A percentile compares a stretch with the other conserved stretches of the same genome.
phyloP scores from a whole-genome alignment of 1,284 basidiomycete species.

The Boletus semigastroideus region DNA sequence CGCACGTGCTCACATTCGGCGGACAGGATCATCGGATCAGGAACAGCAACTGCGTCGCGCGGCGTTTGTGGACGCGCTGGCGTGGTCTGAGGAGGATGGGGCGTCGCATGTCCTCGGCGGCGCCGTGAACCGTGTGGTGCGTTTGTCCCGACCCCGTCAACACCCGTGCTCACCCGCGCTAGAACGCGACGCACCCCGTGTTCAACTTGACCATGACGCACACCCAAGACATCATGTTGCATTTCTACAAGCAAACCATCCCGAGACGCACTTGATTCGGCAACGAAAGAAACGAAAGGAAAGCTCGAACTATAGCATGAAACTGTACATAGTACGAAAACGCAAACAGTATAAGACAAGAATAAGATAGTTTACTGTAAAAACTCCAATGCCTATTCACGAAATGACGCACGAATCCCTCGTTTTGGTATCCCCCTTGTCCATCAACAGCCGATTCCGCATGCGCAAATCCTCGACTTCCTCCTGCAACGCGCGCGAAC shows the following conservation, averaged over 20 bases:
- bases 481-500: conserved; percentile 39
- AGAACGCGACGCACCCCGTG: conserved; percentile 88
- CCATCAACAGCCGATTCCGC: conserved; percentile 45
- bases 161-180: neutral
- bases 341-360: neutral
- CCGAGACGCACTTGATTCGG: conserved; percentile 27
- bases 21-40: conserved; percentile 23
- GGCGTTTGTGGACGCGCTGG: conserved; percentile 60
- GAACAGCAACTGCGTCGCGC: conserved; percentile 46
- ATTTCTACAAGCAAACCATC: conserved; percentile 72
- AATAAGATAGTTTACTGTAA: too few species aligned
- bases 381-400: conserved; percentile 1
- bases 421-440: conserved; percentile 21
- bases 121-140: conserved; percentile 65
- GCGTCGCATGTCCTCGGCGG: conserved; percentile 65
- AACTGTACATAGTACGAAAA: neutral
- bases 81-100: conserved; percentile 78
- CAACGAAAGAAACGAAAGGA: neutral
- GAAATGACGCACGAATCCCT: conserved; percentile 27
- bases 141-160: neutral
- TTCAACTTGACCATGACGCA: conserved; percentile 82
- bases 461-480: conserved; percentile 56
- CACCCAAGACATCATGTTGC: conserved; percentile 66
- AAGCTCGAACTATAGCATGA: neutral
- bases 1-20: conserved; percentile 7